A percentile compares a stretch with the other conserved stretches of the same genome.
These are phyloP conservation scores for Fusarium irregulare DNA, from an alignment of 2,329 filamentous ascomycete species.

Conservation along the genomic window DNA sequence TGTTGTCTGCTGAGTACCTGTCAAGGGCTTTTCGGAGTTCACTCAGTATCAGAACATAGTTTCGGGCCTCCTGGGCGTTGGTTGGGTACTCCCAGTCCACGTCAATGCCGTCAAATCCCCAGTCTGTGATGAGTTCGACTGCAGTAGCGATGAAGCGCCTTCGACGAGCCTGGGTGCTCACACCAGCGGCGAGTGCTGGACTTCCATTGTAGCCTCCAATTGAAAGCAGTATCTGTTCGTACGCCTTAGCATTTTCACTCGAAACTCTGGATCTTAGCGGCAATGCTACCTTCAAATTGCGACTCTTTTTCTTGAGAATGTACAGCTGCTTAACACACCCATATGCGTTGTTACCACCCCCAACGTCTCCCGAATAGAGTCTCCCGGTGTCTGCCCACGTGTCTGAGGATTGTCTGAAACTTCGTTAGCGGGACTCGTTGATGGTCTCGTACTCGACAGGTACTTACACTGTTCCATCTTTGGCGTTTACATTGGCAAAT, in stretches of 20 bases:
- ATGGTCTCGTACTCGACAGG: no score
- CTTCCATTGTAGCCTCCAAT: slow-evolving; percentile 85
- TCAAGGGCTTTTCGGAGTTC: slow-evolving; percentile 56
- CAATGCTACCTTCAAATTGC: slow-evolving; percentile 73
- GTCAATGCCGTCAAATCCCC: slow-evolving; percentile 68
- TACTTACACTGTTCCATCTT: slow-evolving; percentile 60
- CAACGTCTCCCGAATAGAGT: slow-evolving; percentile 73
- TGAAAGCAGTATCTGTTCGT: slow-evolving; percentile 23
- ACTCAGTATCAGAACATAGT: slow-evolving; percentile 41
- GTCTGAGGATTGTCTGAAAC: slow-evolving; percentile 42
- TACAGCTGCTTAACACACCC: slow-evolving; percentile 83
- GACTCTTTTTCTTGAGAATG: slow-evolving; percentile 79
- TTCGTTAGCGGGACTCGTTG: neutral
- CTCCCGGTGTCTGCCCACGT: slow-evolving; percentile 67
- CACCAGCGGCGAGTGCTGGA: slow-evolving; percentile 60
- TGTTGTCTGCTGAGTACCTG: slow-evolving; percentile 53
- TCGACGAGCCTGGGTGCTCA: slow-evolving; percentile 70
- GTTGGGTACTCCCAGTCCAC: slow-evolving; percentile 68
- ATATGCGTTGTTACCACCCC: slow-evolving; percentile 75
- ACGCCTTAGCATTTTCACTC: slow-evolving; percentile 16
- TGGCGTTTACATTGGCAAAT: slow-evolving; percentile 58
- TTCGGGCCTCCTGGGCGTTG: slow-evolving; percentile 52
- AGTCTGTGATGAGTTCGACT: slow-evolving; percentile 76
- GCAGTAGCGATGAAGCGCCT: slow-evolving; percentile 74
- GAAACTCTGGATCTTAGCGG: neutral